phyloP scores from a whole-genome alignment of 352 stramenopile genomes.

The Pythium monospermum region DNA sequence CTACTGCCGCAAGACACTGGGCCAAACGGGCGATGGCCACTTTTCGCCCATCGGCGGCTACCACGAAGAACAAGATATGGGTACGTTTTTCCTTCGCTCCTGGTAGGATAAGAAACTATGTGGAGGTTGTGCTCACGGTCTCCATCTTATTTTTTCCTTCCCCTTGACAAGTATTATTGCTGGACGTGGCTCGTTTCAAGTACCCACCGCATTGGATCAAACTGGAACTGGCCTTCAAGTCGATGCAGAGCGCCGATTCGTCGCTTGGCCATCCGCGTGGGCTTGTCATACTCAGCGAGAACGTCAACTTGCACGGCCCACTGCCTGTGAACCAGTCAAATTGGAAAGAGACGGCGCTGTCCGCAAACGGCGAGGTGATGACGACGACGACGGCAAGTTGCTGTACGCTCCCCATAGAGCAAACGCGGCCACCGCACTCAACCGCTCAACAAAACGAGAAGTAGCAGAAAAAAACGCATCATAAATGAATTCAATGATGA shows the following conservation, averaged over 20 bases:
- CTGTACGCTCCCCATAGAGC: not conserved
- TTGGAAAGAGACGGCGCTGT: not conserved
- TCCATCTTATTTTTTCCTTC: conserved; percentile 1
- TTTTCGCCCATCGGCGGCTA: conserved; percentile 97
- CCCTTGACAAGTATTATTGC: conserved; percentile 90
- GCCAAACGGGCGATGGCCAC: conserved; percentile 95
- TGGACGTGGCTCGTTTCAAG: conserved; percentile 96
- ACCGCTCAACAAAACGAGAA: no score
- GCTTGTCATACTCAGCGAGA: conserved; percentile 14
- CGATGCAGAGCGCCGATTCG: conserved; percentile 45
- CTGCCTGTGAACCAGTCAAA: not conserved
- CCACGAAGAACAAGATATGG: conserved; percentile 82
- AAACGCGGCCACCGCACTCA: no score
- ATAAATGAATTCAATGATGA: not conserved
- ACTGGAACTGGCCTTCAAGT: conserved; percentile 41
- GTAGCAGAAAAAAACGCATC: no score
- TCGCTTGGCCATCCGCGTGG: conserved; percentile 39
- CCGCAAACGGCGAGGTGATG: no score
- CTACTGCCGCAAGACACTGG: conserved; percentile 87
- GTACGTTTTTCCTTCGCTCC: conserved; percentile 11
- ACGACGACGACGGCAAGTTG: no score
- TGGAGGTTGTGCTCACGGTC: no score
- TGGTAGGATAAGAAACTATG: no score
- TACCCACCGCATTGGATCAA: conserved; percentile 90
- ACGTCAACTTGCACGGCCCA: conserved; percentile 1